phyloP scores from a whole-genome alignment of 2,329 filamentous ascomycete genomes.

The Botrytis aclada region DNA sequence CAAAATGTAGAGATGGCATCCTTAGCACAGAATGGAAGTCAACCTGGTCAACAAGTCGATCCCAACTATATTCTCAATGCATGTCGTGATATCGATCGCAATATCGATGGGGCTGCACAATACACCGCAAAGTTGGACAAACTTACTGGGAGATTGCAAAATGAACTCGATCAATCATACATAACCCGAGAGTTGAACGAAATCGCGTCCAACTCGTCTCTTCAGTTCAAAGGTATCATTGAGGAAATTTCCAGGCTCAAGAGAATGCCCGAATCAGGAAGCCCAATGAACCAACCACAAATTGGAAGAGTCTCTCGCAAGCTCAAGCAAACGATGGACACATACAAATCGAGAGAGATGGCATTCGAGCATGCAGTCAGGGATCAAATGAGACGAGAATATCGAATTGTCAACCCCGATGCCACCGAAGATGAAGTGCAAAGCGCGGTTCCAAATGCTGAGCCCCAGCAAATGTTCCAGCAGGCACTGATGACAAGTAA shows the following conservation, averaged over 20 bases:
- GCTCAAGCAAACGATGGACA: constrained; percentile 75
- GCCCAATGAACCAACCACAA: constrained; percentile 72
- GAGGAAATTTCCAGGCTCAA: constrained; percentile 69
- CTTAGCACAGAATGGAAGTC: constrained; percentile 44
- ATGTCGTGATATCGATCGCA: constrained; percentile 76
- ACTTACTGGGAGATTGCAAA: no score
- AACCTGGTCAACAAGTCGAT: constrained; percentile 51
- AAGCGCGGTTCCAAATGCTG: constrained; percentile 72
- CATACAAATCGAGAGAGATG: constrained; percentile 77
- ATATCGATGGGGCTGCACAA: constrained; percentile 69
- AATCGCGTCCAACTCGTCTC: no score
- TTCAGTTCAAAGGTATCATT: no score
- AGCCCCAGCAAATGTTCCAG: constrained; percentile 74
- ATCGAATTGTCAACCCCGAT: constrained; percentile 82
- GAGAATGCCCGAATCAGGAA: constrained; percentile 71
- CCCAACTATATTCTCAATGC: constrained; percentile 81
- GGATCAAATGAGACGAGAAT: constrained; percentile 84
- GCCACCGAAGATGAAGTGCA: constrained; percentile 75
- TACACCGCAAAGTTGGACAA: constrained; percentile 70
- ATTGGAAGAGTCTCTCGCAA: constrained; percentile 77
- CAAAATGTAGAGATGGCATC: constrained; percentile 67
- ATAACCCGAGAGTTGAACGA: no score
- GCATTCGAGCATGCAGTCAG: constrained; percentile 76
- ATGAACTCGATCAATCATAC: no score
- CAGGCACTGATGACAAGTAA: constrained; percentile 81